Conservation (phyloP, 2,329 filamentous ascomycete genomes). For the Ceratocystis papillata region DNA sequence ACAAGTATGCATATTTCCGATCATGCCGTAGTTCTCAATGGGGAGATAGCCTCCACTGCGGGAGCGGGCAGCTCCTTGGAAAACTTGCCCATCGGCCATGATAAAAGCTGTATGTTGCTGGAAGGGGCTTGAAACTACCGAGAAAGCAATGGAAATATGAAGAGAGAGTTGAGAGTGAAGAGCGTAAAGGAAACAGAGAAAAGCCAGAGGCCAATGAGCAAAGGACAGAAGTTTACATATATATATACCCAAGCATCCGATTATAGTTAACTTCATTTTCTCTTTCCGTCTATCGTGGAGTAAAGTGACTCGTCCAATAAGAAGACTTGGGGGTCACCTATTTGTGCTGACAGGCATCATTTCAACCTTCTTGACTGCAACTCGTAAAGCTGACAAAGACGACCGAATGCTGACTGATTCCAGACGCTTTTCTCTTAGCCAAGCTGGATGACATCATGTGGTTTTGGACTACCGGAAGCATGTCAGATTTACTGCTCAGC, state of each 20-base stretch:
- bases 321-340: background rate
- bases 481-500: no score
- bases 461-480: background rate
- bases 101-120: background rate
- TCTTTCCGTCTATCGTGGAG: background rate
- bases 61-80: conserved; percentile 14
- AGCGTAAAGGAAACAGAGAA: background rate
- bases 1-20: conserved; percentile 71
- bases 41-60: conserved; percentile 41
- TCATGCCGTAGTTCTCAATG: conserved; percentile 69
- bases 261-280: background rate
- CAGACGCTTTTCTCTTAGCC: background rate
- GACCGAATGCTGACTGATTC: background rate
- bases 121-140: background rate
- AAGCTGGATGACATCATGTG: background rate
- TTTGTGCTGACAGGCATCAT: background rate
- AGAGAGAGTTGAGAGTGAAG: background rate
- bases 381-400: background rate
- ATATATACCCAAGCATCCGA: background rate
- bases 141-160: background rate
- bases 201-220: background rate
- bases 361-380: background rate
- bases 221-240: background rate
- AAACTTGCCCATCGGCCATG: conserved; percentile 11
- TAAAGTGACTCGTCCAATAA: background rate